Base-by-base conservation (phyloP, 345 rosid species). In the Boechera retrofracta region DNA sequence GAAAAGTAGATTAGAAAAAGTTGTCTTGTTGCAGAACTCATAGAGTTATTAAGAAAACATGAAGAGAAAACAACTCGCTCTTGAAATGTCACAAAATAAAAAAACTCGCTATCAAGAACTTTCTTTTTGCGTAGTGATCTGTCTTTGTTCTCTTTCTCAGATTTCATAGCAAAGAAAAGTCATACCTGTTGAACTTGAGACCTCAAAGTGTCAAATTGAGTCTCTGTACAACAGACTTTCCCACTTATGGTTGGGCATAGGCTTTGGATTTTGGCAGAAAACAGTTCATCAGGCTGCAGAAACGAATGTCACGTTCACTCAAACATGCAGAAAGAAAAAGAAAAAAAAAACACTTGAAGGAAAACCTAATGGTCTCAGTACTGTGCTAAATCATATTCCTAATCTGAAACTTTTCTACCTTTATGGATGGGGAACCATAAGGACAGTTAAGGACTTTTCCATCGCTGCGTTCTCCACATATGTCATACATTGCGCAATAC, bases 391-490 rank as follows among this genome's bases (percentile, higher is more conserved):
- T 0, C 10, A 11, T 38, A 32, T 63, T 64, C 47, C 49, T 44
- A 49, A 48, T 58, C 38, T 11, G 21, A 67, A 75, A 31, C 42
- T 39, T 13, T 39, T 16, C 1, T 69, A 91, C 98, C 96, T 87
- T 84, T 4, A 86, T 83, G 36, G 99, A 83, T 5, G 97, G 90
- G 39, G 92, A 79, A 72, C 82, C 85, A 66, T 80, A 87, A 32
- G 99, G 98, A 65, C 99, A 95, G 75, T 89, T 95, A 16, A 95
- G 79, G 60, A 87, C 87, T 86, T 92, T 89, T 18, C 99, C 99
- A 68, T 95, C 99, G 62, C 80, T 82, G 36, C 96, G 90, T 69
- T 85, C 72, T 84, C 99, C 99, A 44, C 99, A 95, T 55, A 95
- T 90, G 83, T 85, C 94, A 67, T 92, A 95, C 99, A 95, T 95